Evolutionary conservation across 2,329 filamentous ascomycete genomes (phyloP), one percentile per base, ranked within the genome.

Genomic region (Microcyclospora tardicrescens): DNA sequence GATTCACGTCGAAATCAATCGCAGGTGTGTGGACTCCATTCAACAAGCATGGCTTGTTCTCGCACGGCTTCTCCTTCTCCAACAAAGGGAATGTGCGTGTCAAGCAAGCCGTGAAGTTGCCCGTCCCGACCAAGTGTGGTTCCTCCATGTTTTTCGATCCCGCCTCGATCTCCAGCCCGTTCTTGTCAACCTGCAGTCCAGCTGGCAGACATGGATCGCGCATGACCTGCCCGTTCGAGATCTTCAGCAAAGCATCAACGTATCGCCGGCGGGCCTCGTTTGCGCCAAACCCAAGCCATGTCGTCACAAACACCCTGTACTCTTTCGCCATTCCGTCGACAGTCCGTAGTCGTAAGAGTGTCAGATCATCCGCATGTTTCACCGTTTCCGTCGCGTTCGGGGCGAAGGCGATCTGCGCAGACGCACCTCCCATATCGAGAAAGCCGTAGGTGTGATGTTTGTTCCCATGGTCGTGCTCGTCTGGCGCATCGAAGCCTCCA

Each of bases 261-360:
- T 93, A 98, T 40, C 87, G 74, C 49, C 81, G 71, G 34, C 91
- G 77, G 4, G 93, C 91, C 63, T 95, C 80, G 48, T 95, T 91
- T 24, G 93, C 89, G n/a, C 91, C 91, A 56, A 94, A 98, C 0
- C 89, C 89, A 5, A 98, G 71, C 91, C 91, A 98, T 0, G 91
- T 94, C 1, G 89, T 87, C 0, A 93, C 87, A 57, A 98, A 98
- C 2, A 98, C 83, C 48, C 75, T 79, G 63, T 95, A 84, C 55
- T 98, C 91, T 35, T 78, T 64, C 0, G 79, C 63, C 1, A 75
- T 69, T 9, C 91, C 91, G 56, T 91, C 79, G 14, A 96, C 62
- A 2, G 79, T 91, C 45, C 93, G 77, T 63, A 98, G 66, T 35
- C 91, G 79, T 42, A 98, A 64, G 11, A 96, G 61, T 47, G 86